Evolutionary conservation across 441 rosid genomes (phyloP).

Genomic region (Codiaeum variegatum): DNA sequence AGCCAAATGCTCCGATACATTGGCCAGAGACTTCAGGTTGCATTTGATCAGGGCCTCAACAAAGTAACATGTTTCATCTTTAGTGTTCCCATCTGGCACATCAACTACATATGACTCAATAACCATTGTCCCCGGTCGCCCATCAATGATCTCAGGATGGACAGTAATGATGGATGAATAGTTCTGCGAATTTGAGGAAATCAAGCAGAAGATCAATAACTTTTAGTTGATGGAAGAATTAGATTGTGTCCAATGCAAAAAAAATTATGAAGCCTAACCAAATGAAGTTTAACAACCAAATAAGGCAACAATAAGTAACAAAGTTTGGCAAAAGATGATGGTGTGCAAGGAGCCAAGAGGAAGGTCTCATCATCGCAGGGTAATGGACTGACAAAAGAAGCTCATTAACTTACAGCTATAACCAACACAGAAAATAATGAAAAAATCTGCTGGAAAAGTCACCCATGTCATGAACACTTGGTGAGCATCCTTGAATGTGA

Average conservation of each 20-base stretch:
- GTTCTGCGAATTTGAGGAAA: conserved; percentile 44
- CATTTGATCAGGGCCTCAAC: conserved; percentile 72
- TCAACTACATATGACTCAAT: conserved; percentile 79
- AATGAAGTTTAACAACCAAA: background rate
- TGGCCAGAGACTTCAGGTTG: conserved; percentile 67
- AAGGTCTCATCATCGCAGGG: background rate
- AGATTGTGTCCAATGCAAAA: background rate
- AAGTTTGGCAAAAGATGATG: background rate
- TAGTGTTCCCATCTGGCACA: conserved; percentile 79
- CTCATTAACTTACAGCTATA: background rate
- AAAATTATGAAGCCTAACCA: background rate
- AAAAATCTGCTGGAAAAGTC: background rate
- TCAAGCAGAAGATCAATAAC: background rate
- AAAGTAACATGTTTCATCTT: conserved; percentile 82
- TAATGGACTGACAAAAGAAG: background rate
- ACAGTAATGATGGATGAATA: conserved; percentile 72
- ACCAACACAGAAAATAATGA: background rate
- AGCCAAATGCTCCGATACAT: conserved; percentile 77
- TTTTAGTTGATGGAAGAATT: background rate
- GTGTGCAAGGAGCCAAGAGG: background rate
- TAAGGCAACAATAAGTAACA: background rate
- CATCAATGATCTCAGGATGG: conserved; percentile 72
- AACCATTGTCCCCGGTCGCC: conserved; percentile 74
- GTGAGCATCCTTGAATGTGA: background rate
- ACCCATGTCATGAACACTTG: background rate